phyloP scores from a whole-genome alignment of 768 basidiomycete species.

The Paxillus rubicundulus region DNA sequence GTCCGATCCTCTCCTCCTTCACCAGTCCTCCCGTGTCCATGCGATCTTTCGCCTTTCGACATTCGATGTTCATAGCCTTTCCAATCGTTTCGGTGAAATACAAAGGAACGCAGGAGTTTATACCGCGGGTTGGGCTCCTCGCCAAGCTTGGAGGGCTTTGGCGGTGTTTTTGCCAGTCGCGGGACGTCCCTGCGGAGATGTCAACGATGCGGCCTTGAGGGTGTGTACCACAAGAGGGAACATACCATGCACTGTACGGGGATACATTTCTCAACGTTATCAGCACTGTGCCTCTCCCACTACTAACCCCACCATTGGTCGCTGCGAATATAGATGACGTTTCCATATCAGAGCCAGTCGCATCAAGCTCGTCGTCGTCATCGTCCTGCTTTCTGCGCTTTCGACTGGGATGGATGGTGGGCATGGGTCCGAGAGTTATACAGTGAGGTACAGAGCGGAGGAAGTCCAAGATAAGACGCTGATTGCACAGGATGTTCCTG shows the following conservation, averaged over 20 bases:
- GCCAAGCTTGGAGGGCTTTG: constrained; percentile 44
- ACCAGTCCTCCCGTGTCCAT: constrained; percentile 63
- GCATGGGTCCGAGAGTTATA: constrained; percentile 56
- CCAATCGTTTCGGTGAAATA: constrained; percentile 68
- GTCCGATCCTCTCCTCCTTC: constrained; percentile 79
- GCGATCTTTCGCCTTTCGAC: constrained; percentile 82
- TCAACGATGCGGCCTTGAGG: constrained; percentile 5
- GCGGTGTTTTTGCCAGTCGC: constrained; percentile 72
- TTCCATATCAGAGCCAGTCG: constrained; percentile 17
- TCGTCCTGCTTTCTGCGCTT: constrained; percentile 45
- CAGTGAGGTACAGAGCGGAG: constrained; percentile 67
- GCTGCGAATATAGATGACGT: background rate
- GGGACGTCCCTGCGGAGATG: constrained; percentile 62
- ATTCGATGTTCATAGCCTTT: constrained; percentile 90
- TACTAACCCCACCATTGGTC: constrained; percentile 6
- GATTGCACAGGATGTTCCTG: constrained; percentile 89
- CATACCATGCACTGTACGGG: constrained; percentile 86
- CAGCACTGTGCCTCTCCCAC: constrained; percentile 67
- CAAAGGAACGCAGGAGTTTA: constrained; percentile 72
- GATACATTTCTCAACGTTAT: constrained; percentile 83
- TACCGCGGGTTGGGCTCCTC: constrained; percentile 64
- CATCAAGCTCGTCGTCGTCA: constrained; percentile 44
- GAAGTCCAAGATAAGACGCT: constrained; percentile 78
- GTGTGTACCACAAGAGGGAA: constrained; percentile 12
- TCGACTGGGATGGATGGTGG: constrained; percentile 37